Evolutionary conservation across 768 basidiomycete genomes (phyloP).

Genomic region (Boletus rubroflammeus): DNA sequence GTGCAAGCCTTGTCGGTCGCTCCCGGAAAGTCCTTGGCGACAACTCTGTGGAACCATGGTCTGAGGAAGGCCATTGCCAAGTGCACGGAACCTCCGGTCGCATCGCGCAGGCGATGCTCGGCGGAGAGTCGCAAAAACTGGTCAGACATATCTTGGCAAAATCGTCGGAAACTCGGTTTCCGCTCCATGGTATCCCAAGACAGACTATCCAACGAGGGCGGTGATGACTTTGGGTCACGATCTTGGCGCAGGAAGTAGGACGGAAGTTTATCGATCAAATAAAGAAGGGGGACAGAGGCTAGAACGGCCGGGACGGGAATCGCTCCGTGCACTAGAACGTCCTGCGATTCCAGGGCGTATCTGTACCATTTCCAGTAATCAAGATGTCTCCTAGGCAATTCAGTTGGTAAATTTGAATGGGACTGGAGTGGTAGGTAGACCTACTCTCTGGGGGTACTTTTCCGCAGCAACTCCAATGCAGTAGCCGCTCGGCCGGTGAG

Average conservation of each 20-base stretch:
- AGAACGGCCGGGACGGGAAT: conserved; percentile 65
- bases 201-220: conserved; percentile 35
- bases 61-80: conserved; percentile 65
- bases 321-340: conserved; percentile 66
- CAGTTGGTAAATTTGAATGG: background rate
- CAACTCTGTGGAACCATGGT: conserved; percentile 61
- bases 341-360: conserved; percentile 71
- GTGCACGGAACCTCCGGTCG: conserved; percentile 63
- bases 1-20: conserved; percentile 38
- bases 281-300: conserved; percentile 64
- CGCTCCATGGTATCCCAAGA: conserved; percentile 57
- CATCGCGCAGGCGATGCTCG: conserved; percentile 59
- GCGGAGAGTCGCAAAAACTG: conserved; percentile 53
- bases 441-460: conserved; percentile 53
- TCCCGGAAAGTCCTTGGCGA: conserved; percentile 38
- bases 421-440: conserved; percentile 19
- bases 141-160: conserved; percentile 67
- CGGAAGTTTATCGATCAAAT: conserved; percentile 63
- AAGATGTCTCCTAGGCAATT: conserved; percentile 44
- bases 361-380: conserved; percentile 77
- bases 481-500: conserved; percentile 58
- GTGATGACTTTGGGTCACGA: conserved; percentile 26
- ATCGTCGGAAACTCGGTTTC: conserved; percentile 62
- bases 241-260: conserved; percentile 57
- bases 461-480: conserved; percentile 58